phyloP scores from a whole-genome alignment of 208 protist genomes.

The Strigomonas culicis region DNA sequence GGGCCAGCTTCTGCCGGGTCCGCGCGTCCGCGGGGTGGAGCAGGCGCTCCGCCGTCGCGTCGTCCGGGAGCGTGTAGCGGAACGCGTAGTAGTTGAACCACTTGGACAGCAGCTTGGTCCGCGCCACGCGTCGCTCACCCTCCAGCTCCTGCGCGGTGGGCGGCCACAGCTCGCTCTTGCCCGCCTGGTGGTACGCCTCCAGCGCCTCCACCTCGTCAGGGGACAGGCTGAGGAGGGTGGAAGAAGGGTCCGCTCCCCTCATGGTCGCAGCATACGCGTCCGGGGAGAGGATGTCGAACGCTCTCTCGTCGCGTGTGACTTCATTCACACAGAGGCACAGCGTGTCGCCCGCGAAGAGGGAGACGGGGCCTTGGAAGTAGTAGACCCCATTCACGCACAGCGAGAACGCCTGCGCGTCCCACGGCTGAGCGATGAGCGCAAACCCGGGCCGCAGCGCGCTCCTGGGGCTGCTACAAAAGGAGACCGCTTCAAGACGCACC shows the following conservation, averaged over 20 bases:
- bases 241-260: neutral
- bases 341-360: neutral
- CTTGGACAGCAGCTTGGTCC: constrained; percentile 7
- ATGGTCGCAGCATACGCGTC: neutral
- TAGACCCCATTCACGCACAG: constrained; percentile 7
- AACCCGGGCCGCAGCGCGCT: neutral
- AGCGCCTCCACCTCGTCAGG: neutral
- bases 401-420: neutral
- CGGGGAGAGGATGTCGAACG: neutral
- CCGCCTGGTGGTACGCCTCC: no score
- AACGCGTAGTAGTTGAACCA: constrained; percentile 21
- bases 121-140: neutral
- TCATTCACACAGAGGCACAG: neutral
- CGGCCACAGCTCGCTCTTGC: no score
- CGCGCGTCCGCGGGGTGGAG: no score
- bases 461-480: neutral
- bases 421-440: neutral
- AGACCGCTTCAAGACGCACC: neutral
- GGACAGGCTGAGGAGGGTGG: neutral
- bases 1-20: no score
- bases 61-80: constrained; percentile 1
- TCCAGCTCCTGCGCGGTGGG: neutral
- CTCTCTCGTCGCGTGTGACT: neutral
- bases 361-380: constrained; percentile 11
- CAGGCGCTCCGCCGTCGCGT: neutral